Evolutionary conservation across 208 protist species (phyloP).

Genomic region (Perkinsela sp.): DNA sequence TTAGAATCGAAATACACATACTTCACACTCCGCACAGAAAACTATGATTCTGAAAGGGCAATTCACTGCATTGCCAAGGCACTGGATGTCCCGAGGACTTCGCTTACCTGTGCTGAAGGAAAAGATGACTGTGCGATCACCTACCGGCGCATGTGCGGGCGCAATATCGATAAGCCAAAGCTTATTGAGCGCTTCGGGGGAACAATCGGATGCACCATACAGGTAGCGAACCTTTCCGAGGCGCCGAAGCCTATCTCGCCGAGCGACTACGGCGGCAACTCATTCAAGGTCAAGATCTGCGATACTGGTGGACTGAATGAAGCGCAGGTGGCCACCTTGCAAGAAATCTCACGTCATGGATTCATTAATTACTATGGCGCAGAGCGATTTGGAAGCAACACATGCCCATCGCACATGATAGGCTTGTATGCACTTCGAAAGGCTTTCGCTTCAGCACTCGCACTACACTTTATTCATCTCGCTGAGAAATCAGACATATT

Average conservation of each 20-base stretch:
- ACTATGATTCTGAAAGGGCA: slow-evolving; percentile 48
- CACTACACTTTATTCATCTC: slow-evolving; percentile 7
- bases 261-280: slow-evolving; percentile 59
- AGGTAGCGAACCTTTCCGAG: slow-evolving; percentile 45
- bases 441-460: slow-evolving; percentile 8
- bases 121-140: slow-evolving; percentile 82
- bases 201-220: slow-evolving; percentile 17
- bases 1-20: slow-evolving; percentile 11
- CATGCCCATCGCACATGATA: slow-evolving; percentile 11
- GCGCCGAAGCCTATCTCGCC: slow-evolving; percentile 22
- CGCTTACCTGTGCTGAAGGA: slow-evolving; percentile 65
- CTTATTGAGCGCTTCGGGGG: slow-evolving; percentile 18
- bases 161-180: slow-evolving; percentile 16
- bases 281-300: slow-evolving; percentile 62
- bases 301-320: slow-evolving; percentile 13
- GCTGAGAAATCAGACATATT: slow-evolving; percentile 4
- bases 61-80: slow-evolving; percentile 23
- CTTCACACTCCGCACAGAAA: slow-evolving; percentile 79
- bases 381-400: slow-evolving; percentile 55
- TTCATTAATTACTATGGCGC: slow-evolving; percentile 82
- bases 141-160: slow-evolving; percentile 48
- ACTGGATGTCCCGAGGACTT: slow-evolving; percentile 18
- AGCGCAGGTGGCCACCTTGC: slow-evolving; percentile 5
- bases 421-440: slow-evolving; percentile 9
- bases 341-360: slow-evolving; percentile 12